Conservation (phyloP, 1,139 yeast genomes). For the Sugiyamaella japonica region DNA sequence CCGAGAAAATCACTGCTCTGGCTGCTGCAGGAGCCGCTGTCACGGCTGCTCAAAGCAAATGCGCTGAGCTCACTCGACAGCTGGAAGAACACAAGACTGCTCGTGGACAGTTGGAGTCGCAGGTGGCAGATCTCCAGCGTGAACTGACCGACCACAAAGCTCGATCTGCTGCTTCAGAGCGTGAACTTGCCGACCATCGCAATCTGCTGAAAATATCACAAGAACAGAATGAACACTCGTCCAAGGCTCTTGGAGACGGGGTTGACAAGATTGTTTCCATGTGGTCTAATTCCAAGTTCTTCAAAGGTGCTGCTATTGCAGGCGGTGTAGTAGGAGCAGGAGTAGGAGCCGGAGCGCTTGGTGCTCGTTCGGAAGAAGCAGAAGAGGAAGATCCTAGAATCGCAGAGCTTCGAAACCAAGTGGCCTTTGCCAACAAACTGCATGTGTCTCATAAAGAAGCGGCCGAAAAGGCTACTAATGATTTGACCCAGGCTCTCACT, state of each 20-base stretch:
- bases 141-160: conserved; percentile 29
- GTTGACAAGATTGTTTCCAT: conserved; percentile 34
- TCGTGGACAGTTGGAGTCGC: conserved; percentile 26
- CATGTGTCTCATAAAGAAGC: conserved; percentile 39
- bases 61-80: conserved; percentile 28
- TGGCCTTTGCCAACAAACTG: conserved; percentile 30
- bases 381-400: conserved; percentile 28
- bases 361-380: conserved; percentile 12
- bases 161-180: conserved; percentile 22
- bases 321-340: conserved; percentile 12
- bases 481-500: conserved; percentile 31
- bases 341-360: conserved; percentile 18
- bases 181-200: conserved; percentile 27
- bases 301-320: conserved; percentile 22
- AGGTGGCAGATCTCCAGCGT: conserved; percentile 25
- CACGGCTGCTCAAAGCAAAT: conserved; percentile 33
- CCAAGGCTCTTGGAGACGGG: conserved; percentile 32
- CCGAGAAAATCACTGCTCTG: conserved; percentile 33
- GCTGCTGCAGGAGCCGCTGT: conserved; percentile 37
- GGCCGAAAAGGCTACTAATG: conserved; percentile 35
- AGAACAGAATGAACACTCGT: conserved; percentile 30
- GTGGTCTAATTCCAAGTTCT: conserved; percentile 36
- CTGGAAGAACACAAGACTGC: conserved; percentile 29
- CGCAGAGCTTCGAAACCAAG: conserved; percentile 27
- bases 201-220: conserved; percentile 25